These are phyloP conservation scores for Phytophthora citricola DNA, from an alignment of 352 stramenopile genomes.

Conservation along the genomic window DNA sequence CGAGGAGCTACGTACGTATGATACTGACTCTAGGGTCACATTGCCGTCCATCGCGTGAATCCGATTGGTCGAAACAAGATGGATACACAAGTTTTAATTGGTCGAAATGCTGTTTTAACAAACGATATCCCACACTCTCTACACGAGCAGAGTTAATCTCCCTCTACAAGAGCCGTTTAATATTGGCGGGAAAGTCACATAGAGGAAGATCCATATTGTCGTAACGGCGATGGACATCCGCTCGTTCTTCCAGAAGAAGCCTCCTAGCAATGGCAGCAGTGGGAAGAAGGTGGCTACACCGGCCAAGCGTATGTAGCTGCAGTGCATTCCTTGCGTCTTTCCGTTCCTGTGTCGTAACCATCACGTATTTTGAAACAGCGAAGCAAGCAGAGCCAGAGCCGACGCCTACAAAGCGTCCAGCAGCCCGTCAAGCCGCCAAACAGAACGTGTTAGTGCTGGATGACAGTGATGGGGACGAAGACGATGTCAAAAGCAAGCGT, in stretches of 20 bases:
- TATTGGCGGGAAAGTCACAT: conserved; percentile 38
- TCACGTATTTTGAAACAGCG: conserved; percentile 11
- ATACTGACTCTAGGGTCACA: conserved; percentile 16
- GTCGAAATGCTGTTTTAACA: neutral
- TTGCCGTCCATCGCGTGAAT: neutral
- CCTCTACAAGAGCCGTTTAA: conserved; percentile 21
- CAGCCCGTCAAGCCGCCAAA: conserved; percentile 38
- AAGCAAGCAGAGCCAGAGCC: conserved; percentile 40
- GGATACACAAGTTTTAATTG: conserved; percentile 2
- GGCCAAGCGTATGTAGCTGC: conserved; percentile 32
- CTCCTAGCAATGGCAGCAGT: conserved; percentile 14
- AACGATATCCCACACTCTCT: conserved; percentile 1
- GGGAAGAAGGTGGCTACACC: conserved; percentile 36
- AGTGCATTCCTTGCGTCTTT: neutral
- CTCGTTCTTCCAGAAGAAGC: conserved; percentile 81
- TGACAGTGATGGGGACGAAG: conserved; percentile 58
- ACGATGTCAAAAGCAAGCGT: conserved; percentile 26
- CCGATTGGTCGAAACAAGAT: conserved; percentile 1
- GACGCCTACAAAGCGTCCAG: conserved; percentile 30
- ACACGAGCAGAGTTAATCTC: conserved; percentile 9
- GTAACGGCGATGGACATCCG: conserved; percentile 77
- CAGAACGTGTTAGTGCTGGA: conserved; percentile 59
- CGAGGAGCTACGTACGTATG: neutral
- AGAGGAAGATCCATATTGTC: conserved; percentile 29
- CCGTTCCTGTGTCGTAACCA: conserved; percentile 1